Evolutionary conservation across 208 protist species (phyloP).

Genomic region (Leishmania tarentolae): DNA sequence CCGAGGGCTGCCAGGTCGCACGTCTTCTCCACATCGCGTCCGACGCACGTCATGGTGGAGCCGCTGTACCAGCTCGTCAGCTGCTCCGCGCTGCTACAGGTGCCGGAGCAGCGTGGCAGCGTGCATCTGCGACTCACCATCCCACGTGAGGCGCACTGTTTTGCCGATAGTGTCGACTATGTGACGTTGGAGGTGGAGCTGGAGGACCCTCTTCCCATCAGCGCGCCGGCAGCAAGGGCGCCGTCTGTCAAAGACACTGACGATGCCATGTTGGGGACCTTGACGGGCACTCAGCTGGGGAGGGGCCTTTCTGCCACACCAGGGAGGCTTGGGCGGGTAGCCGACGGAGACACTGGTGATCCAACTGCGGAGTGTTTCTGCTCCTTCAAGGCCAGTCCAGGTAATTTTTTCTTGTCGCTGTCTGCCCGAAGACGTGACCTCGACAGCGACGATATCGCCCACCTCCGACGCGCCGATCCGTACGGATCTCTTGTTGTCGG

Average conservation of each 20-base stretch:
- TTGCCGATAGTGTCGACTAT: constrained; percentile 61
- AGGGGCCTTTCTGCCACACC: background rate
- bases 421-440: background rate
- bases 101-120: constrained; percentile 58
- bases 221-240: background rate
- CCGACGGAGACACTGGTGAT: background rate
- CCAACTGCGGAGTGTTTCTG: constrained; percentile 7
- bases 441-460: background rate
- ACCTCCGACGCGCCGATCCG: background rate
- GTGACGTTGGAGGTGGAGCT: constrained; percentile 60
- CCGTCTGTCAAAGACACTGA: background rate
- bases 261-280: background rate
- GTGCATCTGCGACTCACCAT: constrained; percentile 46
- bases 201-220: constrained; percentile 33
- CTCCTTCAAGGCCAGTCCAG: constrained; percentile 17
- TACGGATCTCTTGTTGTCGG: background rate
- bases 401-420: constrained; percentile 15
- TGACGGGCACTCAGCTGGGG: background rate
- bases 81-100: constrained; percentile 26
- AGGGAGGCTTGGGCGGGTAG: background rate
- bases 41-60: constrained; percentile 3
- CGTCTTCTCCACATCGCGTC: background rate
- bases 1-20: background rate
- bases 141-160: constrained; percentile 64
- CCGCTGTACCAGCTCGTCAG: constrained; percentile 12